Evolutionary conservation across 768 basidiomycete genomes (phyloP), one percentile per base, ranked within the genome.

Genomic region (Boletus pseudopeckii): DNA sequence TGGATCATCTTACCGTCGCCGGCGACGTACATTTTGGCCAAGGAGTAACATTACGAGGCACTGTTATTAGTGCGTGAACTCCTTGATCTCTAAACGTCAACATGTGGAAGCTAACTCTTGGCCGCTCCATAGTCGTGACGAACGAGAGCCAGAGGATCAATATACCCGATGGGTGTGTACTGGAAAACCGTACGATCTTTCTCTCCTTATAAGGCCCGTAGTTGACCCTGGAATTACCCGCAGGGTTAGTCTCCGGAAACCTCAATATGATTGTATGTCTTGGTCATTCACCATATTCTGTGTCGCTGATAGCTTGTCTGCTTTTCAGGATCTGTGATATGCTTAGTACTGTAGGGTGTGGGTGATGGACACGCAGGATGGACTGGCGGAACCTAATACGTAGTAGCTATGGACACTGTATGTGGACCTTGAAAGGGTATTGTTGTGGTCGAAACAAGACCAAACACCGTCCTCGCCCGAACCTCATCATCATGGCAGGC

Each of bases 1-100:
- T 96, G 59, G 95, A 97, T 71, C 94, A 97, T 73, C 79, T 97
- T 72, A 97, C 95, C 10, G 91, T 97, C 38, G 85, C 89, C 39
- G 93, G 92, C 38, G 90, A 95, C 69, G 91, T 95, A 33, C 84
- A 85, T 76, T 93, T 96, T 70, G 92, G 92, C 20, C 84, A 87
- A 54, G 88, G 88, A 64, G 85, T 92, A 32, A 90, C 88, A 24
- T 79, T 96, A 43, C 83, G 88, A 26, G 92, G 93, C 7, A 96
- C 93, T 33, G 92, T 95, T 64, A 94, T 96, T 61, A 80, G 84
- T 82, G 50, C 15, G 76, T 67, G 18, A 10, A 40, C 40, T 8
- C 7, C n/a, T 40, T 15, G 8, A 42, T 49, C 38, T 52, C 24
- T 22, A 26, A 13, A 40, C 37, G 17, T 30, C 28, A 22, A 37